Conservation (phyloP, 306 rosid genomes). For the Alnus glutinosa region DNA sequence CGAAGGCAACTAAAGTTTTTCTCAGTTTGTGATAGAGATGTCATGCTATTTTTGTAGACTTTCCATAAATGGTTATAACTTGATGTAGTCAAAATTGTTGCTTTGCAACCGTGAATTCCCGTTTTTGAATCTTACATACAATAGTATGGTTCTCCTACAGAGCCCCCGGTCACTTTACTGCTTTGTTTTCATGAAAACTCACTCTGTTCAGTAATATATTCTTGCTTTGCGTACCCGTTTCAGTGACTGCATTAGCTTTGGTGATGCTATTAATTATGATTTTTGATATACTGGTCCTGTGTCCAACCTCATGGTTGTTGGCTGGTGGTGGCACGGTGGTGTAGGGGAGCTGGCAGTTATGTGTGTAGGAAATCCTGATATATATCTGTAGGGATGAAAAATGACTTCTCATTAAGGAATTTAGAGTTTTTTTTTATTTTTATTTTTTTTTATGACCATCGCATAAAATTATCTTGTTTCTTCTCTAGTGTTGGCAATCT, state of each 20-base stretch:
- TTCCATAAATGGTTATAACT: constrained; percentile 29
- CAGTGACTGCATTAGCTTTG: background rate
- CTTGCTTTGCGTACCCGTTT: background rate
- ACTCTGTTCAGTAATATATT: background rate
- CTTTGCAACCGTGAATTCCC: background rate
- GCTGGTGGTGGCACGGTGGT: background rate
- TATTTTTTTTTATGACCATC: background rate
- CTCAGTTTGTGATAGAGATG: constrained; percentile 17
- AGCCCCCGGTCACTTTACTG: background rate
- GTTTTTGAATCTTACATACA: background rate
- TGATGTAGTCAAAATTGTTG: constrained; percentile 26
- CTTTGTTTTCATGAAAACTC: background rate
- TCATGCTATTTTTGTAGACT: constrained; percentile 33
- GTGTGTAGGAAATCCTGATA: background rate
- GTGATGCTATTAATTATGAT: background rate
- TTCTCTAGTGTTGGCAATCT: background rate
- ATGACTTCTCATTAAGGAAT: background rate
- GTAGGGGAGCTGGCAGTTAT: background rate
- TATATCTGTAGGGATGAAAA: background rate
- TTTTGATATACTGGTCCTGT: background rate
- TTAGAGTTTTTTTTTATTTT: background rate
- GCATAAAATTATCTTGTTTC: background rate
- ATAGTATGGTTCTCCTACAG: background rate
- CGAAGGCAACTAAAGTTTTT: constrained; percentile 58
- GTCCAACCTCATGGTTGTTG: background rate